Conservation (phyloP, 2,329 filamentous ascomycete genomes). For the Sporothrix brunneoviolacea region DNA sequence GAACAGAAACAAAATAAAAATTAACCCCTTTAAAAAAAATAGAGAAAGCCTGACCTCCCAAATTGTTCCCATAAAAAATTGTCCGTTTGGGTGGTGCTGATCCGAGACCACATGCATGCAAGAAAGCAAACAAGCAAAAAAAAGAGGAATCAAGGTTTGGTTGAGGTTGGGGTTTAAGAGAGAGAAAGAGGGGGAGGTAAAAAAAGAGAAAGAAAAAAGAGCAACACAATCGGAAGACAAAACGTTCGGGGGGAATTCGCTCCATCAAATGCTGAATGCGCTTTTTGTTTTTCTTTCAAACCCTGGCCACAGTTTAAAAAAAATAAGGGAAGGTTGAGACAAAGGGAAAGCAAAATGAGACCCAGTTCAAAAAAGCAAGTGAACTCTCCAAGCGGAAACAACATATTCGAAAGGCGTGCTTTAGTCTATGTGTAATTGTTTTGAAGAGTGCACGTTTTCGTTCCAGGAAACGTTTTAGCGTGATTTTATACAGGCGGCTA, state of each 20-base stretch:
- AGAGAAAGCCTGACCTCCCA: slow-evolving; percentile 8
- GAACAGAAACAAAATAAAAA: background rate
- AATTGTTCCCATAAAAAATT: slow-evolving; percentile 7
- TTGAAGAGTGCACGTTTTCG: background rate
- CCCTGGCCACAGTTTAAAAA: slow-evolving; percentile 8
- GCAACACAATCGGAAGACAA: background rate
- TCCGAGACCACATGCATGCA: slow-evolving; percentile 11
- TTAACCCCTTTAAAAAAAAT: slow-evolving; percentile 6
- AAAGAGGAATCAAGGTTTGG: background rate
- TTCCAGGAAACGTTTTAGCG: background rate
- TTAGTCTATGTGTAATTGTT: background rate
- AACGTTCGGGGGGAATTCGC: slow-evolving; percentile 9
- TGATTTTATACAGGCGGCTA: slow-evolving; percentile 15
- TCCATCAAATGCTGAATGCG: slow-evolving; percentile 12
- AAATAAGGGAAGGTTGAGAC: slow-evolving; percentile 8
- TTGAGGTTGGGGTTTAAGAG: background rate
- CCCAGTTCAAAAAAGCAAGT: slow-evolving; percentile 16
- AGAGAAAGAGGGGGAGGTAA: background rate
- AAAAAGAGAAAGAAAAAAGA: background rate
- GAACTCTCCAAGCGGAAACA: background rate
- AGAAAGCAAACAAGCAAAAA: background rate
- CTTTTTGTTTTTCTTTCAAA: slow-evolving; percentile 8
- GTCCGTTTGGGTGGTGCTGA: slow-evolving; percentile 11
- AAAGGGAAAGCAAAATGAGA: background rate
- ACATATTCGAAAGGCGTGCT: background rate